These are phyloP conservation scores for Aspergillus floridensis DNA, from an alignment of 2,329 filamentous ascomycete genomes.

Conservation along the genomic window DNA sequence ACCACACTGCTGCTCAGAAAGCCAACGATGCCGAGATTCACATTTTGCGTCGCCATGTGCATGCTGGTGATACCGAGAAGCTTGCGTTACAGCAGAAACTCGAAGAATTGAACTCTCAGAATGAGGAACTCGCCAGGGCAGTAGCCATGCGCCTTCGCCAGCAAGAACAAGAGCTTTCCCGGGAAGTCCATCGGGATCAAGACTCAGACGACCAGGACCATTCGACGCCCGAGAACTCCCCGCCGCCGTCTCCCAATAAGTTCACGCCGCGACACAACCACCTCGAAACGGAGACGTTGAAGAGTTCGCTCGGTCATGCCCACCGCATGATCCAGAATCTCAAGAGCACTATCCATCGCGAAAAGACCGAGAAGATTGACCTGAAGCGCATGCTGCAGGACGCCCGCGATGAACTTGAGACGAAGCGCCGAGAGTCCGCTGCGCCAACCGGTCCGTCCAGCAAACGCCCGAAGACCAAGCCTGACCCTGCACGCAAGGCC, in stretches of 20 bases:
- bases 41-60: conserved; percentile 74
- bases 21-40: conserved; percentile 87
- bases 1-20: conserved; percentile 72
- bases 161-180: conserved; percentile 62
- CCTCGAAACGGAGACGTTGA: conserved; percentile 93
- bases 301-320: conserved; percentile 89
- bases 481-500: conserved; percentile 74
- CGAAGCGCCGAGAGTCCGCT: conserved; percentile 57
- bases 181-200: conserved; percentile 60
- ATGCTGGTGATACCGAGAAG: conserved; percentile 74
- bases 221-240: conserved; percentile 82
- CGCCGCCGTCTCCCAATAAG: conserved; percentile 86
- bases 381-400: conserved; percentile 94
- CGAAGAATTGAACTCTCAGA: conserved; percentile 83
- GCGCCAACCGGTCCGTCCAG: conserved; percentile 36
- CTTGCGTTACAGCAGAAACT: conserved; percentile 77
- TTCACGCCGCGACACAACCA: conserved; percentile 84
- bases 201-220: conserved; percentile 66
- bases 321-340: conserved; percentile 96
- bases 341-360: conserved; percentile 89
- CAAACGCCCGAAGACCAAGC: conserved; percentile 61
- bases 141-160: conserved; percentile 71
- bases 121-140: conserved; percentile 83
- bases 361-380: conserved; percentile 98
- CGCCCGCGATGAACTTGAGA: conserved; percentile 83